Evolutionary conservation across 371 early-diverging fungal genomes (phyloP).

Genomic region (Mortierella sp.): DNA sequence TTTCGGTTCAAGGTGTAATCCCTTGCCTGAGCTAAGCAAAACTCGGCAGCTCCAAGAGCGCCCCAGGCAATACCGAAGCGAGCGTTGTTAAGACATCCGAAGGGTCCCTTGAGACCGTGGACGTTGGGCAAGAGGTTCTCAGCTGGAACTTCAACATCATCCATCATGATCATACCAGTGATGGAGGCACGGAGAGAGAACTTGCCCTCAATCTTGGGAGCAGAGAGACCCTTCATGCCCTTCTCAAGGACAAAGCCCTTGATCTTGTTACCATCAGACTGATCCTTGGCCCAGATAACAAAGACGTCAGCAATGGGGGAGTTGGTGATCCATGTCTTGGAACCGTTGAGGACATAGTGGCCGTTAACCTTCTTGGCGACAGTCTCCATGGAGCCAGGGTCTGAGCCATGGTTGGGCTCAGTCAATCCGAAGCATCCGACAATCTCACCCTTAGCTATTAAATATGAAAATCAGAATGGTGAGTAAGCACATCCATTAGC

Average conservation of each 20-base stretch:
- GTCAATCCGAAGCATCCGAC: slow-evolving; percentile 97
- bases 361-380: slow-evolving; percentile 82
- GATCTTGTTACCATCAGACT: slow-evolving; percentile 86
- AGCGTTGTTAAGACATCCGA: slow-evolving; percentile 98
- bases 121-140: slow-evolving; percentile 93
- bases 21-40: slow-evolving; percentile 90
- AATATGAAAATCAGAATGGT: neutral
- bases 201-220: slow-evolving; percentile 96
- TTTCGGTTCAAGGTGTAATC: slow-evolving; percentile 91
- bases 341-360: slow-evolving; percentile 86
- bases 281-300: slow-evolving; percentile 96
- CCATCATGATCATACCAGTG: slow-evolving; percentile 99
- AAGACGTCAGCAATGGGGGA: slow-evolving; percentile 98
- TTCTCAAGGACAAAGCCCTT: slow-evolving; percentile 96
- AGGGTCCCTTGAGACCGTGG: slow-evolving; percentile 95
- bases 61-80: slow-evolving; percentile 99
- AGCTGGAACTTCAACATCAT: slow-evolving; percentile 92
- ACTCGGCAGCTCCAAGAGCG: slow-evolving; percentile 96
- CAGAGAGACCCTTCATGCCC: slow-evolving; percentile 88
- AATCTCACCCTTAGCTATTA: slow-evolving; percentile 86
- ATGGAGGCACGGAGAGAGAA: slow-evolving; percentile 94
- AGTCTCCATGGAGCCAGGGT: slow-evolving; percentile 96
- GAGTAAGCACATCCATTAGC: neutral
- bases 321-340: slow-evolving; percentile 99
- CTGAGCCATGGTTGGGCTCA: slow-evolving; percentile 98